Percentiles rank a stretch among this genome's conserved stretches.
Conservation (phyloP, 345 rosid species). For the Citrus unshiu region DNA sequence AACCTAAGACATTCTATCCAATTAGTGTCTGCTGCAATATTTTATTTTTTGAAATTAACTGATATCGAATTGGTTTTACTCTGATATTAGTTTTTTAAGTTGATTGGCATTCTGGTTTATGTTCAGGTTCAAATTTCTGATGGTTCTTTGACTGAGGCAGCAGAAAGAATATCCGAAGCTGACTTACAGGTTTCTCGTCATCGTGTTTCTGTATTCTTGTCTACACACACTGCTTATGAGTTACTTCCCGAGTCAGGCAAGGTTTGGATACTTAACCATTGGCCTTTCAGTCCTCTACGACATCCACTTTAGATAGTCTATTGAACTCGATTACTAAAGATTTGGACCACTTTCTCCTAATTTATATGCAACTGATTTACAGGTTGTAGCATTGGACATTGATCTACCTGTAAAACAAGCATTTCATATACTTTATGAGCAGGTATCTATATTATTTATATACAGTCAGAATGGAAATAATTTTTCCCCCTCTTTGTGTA, state of each 20-base stretch:
- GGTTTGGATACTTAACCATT: conserved; percentile 47
- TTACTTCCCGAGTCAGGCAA: conserved; percentile 85
- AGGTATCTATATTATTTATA: conserved; percentile 33
- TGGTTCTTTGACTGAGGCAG: conserved; percentile 26
- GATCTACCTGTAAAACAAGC: conserved; percentile 60
- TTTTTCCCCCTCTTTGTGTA: neutral
- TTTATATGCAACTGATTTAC: conserved; percentile 18
- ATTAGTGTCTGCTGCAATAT: conserved; percentile 1
- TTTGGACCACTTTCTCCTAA: conserved; percentile 19
- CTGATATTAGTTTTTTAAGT: neutral
- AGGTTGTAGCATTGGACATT: conserved; percentile 59
- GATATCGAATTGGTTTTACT: neutral
- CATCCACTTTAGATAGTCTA: neutral
- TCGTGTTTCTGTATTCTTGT: conserved; percentile 49
- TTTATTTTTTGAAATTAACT: neutral
- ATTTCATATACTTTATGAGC: conserved; percentile 51
- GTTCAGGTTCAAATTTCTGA: conserved; percentile 41
- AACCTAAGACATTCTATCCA: neutral
- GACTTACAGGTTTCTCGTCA: conserved; percentile 42
- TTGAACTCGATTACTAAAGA: neutral
- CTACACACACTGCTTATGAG: conserved; percentile 60
- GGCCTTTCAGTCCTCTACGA: neutral
- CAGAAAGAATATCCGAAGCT: conserved; percentile 34
- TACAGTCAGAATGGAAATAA: neutral
- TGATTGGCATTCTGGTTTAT: conserved; percentile 3